Percentiles rank a stretch among this genome's conserved stretches.
Conservation (phyloP, 768 basidiomycete species). For the Omphalotus guepiniiformis region DNA sequence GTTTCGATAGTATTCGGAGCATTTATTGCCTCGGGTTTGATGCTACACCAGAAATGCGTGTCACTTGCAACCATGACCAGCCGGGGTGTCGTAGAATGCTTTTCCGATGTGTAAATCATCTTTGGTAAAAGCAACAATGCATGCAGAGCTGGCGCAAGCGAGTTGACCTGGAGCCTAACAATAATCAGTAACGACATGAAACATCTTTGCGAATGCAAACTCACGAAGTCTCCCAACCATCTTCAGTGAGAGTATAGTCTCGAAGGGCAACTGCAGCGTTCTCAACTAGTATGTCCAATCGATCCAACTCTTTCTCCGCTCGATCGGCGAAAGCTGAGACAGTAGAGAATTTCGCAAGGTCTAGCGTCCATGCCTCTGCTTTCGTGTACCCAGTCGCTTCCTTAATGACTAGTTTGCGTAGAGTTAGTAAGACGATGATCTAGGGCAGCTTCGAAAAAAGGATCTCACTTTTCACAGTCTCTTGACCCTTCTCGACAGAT, state of each 20-base stretch:
- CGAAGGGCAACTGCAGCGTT: conserved; percentile 32
- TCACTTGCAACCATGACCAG: conserved; percentile 29
- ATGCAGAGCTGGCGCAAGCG: conserved; percentile 27
- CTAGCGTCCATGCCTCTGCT: conserved; percentile 37
- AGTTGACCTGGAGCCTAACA: conserved; percentile 31
- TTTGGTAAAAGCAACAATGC: conserved; percentile 28
- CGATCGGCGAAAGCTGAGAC: conserved; percentile 34
- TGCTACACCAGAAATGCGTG: conserved; percentile 15
- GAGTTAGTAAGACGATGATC: not conserved
- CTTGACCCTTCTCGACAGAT: conserved; percentile 29
- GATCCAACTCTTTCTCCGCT: conserved; percentile 26
- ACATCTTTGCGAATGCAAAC: conserved; percentile 3
- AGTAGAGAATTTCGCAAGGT: conserved; percentile 37
- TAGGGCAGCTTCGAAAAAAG: not conserved
- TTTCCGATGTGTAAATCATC: conserved; percentile 21
- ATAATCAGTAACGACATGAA: not conserved
- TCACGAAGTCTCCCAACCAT: conserved; percentile 47
- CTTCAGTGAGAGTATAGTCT: conserved; percentile 21
- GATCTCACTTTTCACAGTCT: conserved; percentile 29
- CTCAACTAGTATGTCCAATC: conserved; percentile 41
- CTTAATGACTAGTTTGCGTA: conserved; percentile 18
- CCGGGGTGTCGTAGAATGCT: conserved; percentile 15
- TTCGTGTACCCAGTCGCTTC: conserved; percentile 28
- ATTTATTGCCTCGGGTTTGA: conserved; percentile 17
- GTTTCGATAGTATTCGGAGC: conserved; percentile 19